Percentiles rank a stretch among this genome's conserved stretches.
phyloP scores from a whole-genome alignment of 139 green algal species.

The Yamagishiella unicocca region DNA sequence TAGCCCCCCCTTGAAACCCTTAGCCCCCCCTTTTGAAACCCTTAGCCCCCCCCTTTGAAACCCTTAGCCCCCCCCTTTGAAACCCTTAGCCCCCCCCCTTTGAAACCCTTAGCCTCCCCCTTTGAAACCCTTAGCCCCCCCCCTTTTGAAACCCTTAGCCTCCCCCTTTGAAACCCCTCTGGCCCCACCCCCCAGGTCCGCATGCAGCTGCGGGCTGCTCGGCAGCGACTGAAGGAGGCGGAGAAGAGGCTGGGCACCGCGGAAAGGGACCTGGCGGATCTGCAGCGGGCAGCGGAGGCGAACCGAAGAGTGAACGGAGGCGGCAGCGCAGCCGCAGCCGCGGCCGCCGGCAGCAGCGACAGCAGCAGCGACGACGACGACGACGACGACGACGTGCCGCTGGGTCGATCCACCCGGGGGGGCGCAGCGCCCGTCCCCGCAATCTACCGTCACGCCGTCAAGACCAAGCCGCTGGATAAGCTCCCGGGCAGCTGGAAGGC shows the following conservation, averaged over 20 bases:
- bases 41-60: too few species aligned
- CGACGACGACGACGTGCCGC: too few species aligned
- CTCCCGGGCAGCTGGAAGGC: slow-evolving; percentile 22
- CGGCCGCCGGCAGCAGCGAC: background rate
- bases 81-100: too few species aligned
- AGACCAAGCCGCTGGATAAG: slow-evolving; percentile 46
- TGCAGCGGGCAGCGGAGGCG: background rate
- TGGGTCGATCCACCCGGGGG: too few species aligned
- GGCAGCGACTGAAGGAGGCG: background rate
- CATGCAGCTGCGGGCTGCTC: slow-evolving; percentile 7
- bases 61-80: too few species aligned
- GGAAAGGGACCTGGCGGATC: background rate
- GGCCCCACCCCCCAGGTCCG: too few species aligned
- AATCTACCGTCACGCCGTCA: slow-evolving; percentile 27
- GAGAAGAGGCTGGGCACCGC: background rate
- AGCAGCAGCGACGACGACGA: slow-evolving; percentile 12
- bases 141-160: too few species aligned
- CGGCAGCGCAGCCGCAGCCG: slow-evolving; percentile 2
- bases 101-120: too few species aligned
- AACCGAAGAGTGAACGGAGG: background rate
- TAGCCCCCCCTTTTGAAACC: too few species aligned
- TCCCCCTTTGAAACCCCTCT: too few species aligned
- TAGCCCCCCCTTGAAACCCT: too few species aligned
- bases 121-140: too few species aligned
- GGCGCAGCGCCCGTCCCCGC: background rate